Base-by-base conservation (phyloP, 2,329 filamentous ascomycete species). In the Emmonsia crescens region DNA sequence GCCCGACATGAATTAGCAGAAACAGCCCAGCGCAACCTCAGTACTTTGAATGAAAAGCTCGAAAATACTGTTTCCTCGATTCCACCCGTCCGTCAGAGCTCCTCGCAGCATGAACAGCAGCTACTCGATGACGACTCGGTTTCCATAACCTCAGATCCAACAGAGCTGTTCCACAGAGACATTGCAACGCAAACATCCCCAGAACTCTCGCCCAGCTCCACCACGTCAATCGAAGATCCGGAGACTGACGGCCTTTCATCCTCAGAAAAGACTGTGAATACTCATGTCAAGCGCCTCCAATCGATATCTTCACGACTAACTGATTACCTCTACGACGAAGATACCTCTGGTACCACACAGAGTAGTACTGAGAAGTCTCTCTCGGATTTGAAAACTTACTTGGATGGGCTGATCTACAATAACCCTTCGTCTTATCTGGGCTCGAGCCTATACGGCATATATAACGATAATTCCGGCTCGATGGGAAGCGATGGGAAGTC, bases 131-230 rank as follows among this genome's bases (percentile, higher is more conserved):
- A 76, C 33, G 73, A 76, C 46, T 68, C 73, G n/a, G 77, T 77
- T 21, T 81, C 79, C 51, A 67, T 77, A 19, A 76, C 75, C 60
- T 84, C 82, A 14, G 84, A 86, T 66, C 83, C 83, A 2, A 84
- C 83, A 1, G 83, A 85, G 69, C 80, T 86, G 48, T 87, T 83
- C 70, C 83, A 85, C 70, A 79, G 84, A 38, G 84, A 86, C 66
- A 80, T 83, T 63, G 84, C 82, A 58, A 85, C 83, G 0, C 84
- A 87, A 68, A 87, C 85, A 2, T 81, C 81, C 2, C 69, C 70
- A 0, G 73, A 77, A 1, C 78, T 78, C 10, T 72, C 72, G 33
- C 21, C 65, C 36, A 64, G 67, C 27, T 61, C 69, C 0, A 65
- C 69, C 8, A 64, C 68, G 5, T 59, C 68, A 5, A 46, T 63